phyloP scores from a whole-genome alignment of 2,329 filamentous ascomycete genomes.

The Acarospora socialis region DNA sequence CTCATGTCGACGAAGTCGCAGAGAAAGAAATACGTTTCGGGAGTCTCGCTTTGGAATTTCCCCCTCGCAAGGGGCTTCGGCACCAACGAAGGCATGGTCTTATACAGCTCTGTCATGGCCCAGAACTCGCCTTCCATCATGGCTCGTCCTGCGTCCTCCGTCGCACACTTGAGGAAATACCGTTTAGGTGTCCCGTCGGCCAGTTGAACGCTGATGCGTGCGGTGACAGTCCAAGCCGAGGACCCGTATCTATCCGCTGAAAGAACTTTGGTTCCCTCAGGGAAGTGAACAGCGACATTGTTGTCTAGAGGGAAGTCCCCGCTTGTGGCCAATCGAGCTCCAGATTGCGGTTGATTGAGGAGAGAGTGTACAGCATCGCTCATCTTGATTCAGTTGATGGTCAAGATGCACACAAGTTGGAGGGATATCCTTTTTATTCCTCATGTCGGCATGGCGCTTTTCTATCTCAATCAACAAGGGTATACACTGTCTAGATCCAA shows the following conservation, averaged over 20 bases:
- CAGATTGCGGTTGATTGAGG: neutral
- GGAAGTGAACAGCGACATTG: constrained; percentile 7
- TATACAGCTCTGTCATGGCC: constrained; percentile 19
- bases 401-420: no score
- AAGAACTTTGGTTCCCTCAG: constrained; percentile 14
- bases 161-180: constrained; percentile 19
- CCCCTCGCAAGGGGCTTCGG: constrained; percentile 19
- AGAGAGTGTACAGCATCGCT: neutral
- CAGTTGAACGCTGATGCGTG: constrained; percentile 13
- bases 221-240: constrained; percentile 20
- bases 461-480: no score
- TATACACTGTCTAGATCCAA: no score
- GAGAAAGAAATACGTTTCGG: constrained; percentile 20
- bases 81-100: constrained; percentile 15
- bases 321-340: neutral
- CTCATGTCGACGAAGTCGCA: constrained; percentile 20
- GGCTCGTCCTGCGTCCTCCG: constrained; percentile 5
- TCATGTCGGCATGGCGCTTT: no score
- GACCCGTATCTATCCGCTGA: constrained; percentile 16
- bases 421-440: no score
- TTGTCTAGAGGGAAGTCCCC: constrained; percentile 10
- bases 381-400: neutral
- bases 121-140: constrained; percentile 21
- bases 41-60: constrained; percentile 10
- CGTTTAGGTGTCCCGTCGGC: constrained; percentile 11